These are phyloP conservation scores for Salvia rosmarinus DNA, from an alignment of 257 asterid genomes.

Conservation along the genomic window DNA sequence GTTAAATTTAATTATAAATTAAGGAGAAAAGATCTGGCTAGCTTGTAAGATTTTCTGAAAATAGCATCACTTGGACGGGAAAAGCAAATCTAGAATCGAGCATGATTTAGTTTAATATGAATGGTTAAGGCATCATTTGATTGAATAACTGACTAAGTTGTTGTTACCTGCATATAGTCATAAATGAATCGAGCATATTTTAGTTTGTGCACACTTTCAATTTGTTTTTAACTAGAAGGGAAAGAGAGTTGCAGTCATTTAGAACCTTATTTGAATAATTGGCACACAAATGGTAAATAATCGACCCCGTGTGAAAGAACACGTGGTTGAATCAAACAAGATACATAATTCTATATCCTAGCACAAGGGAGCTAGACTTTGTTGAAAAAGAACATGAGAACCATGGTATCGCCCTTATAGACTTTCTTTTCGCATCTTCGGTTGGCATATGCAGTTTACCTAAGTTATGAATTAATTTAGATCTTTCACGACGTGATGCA, in stretches of 20 bases:
- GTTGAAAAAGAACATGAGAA: too few species aligned
- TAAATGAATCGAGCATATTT: not conserved
- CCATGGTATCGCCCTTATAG: not conserved
- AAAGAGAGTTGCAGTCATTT: not conserved
- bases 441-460: not conserved
- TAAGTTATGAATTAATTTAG: not conserved
- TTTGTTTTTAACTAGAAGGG: not conserved
- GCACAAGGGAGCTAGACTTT: not conserved
- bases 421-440: not conserved
- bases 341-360: not conserved
- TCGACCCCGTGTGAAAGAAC: too few species aligned
- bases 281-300: not conserved
- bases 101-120: not conserved
- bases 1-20: not conserved
- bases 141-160: not conserved
- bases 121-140: slow-evolving; percentile 2
- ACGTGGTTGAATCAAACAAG: not conserved
- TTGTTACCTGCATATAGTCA: not conserved
- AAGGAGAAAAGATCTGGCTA: slow-evolving; percentile 1
- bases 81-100: not conserved
- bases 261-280: not conserved
- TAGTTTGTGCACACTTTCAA: not conserved
- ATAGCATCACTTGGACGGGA: not conserved
- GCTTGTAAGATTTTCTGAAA: not conserved
- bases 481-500: not conserved